Percentiles rank a stretch among this genome's conserved stretches.
Evolutionary conservation across 2,329 filamentous ascomycete genomes (phyloP).

Genomic region (Monosporascus cannonballus): DNA sequence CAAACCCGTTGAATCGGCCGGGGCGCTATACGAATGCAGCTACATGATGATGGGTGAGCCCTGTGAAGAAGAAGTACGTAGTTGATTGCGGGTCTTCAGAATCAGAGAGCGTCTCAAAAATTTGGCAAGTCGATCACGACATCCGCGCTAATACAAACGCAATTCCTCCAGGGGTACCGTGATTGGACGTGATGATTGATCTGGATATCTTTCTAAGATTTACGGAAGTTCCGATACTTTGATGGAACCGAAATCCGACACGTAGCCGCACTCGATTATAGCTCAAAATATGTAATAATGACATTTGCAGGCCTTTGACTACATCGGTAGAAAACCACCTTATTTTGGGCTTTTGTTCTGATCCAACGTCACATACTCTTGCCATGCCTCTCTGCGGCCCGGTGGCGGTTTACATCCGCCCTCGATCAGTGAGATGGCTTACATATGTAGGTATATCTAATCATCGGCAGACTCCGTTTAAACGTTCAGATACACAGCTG

Average conservation of each 20-base stretch:
- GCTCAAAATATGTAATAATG: neutral
- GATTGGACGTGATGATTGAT: slow-evolving; percentile 18
- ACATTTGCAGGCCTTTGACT: neutral
- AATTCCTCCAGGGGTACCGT: slow-evolving; percentile 13
- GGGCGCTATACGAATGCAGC: neutral
- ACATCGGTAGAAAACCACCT: neutral
- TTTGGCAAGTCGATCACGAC: slow-evolving; percentile 30
- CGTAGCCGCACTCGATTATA: neutral
- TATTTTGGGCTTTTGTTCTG: neutral
- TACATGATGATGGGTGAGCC: neutral
- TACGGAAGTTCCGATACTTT: neutral
- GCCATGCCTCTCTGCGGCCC: neutral
- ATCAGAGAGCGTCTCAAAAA: slow-evolving; percentile 8
- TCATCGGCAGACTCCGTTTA: too few species aligned
- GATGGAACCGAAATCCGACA: neutral
- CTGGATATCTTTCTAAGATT: neutral
- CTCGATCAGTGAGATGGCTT: too few species aligned
- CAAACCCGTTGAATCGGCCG: neutral
- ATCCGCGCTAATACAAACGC: slow-evolving; percentile 28
- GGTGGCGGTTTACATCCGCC: too few species aligned
- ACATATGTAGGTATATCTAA: too few species aligned
- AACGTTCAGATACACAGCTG: too few species aligned
- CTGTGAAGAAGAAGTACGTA: neutral
- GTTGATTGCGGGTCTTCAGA: neutral
- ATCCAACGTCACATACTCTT: neutral